A percentile compares a stretch with the other conserved stretches of the same genome.
phyloP scores from a whole-genome alignment of 169 alveolate genomes.

The Plasmodium blacklocki region DNA sequence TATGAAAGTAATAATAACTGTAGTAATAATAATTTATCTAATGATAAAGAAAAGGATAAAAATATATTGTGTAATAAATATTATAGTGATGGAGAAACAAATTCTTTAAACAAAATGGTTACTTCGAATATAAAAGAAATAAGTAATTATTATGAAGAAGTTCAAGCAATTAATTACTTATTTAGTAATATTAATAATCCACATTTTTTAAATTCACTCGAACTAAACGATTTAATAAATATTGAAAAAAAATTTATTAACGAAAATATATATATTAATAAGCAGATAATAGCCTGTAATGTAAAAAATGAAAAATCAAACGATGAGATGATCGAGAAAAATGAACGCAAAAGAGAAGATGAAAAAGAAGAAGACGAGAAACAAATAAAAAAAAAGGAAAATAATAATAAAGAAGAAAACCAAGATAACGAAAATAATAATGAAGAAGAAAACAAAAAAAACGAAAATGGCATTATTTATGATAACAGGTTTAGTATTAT shows the following conservation, averaged over 20 bases:
- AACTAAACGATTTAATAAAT: constrained; percentile 21
- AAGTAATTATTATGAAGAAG: constrained; percentile 19
- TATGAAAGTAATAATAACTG: constrained; percentile 1
- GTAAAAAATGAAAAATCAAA: constrained; percentile 5
- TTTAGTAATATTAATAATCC: constrained; percentile 30
- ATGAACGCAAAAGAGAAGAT: not conserved
- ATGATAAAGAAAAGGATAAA: not conserved
- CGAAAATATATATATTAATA: constrained; percentile 44
- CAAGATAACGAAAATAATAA: not conserved
- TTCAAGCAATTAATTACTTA: constrained; percentile 41
- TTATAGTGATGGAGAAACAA: not conserved
- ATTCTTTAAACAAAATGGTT: not conserved
- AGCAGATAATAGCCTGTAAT: constrained; percentile 22
- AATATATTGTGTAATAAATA: not conserved
- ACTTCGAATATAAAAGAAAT: not conserved
- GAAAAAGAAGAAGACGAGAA: not conserved
- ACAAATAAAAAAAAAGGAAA: too few species aligned
- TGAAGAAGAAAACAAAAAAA: too few species aligned
- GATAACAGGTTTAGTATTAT: constrained; percentile 58
- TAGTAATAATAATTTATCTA: not conserved
- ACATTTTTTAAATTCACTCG: constrained; percentile 29
- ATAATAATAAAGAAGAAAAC: not conserved
- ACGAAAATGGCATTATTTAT: constrained; percentile 17
- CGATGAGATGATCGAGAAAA: not conserved
- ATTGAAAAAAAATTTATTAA: constrained; percentile 61